These are phyloP conservation scores for Ogataea kodamae DNA, from an alignment of 805 yeast genomes.

Conservation along the genomic window DNA sequence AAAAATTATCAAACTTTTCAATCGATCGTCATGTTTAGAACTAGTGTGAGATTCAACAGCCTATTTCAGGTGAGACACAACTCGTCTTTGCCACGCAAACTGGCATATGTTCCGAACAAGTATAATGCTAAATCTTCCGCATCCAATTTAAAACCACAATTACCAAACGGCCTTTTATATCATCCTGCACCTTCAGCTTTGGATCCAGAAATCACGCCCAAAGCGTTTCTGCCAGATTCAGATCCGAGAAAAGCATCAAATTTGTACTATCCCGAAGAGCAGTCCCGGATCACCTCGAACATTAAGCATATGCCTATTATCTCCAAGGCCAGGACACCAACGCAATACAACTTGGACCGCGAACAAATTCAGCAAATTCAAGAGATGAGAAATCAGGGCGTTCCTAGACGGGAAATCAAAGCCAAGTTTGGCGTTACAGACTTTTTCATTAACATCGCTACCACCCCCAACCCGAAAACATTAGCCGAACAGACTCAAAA, in stretches of 20 bases:
- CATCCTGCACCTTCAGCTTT: constrained; percentile 37
- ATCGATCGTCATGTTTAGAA: constrained; percentile 3
- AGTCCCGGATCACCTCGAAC: constrained; percentile 14
- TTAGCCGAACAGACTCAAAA: constrained; percentile 18
- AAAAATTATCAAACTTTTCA: constrained; percentile 3
- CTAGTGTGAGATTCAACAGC: background rate
- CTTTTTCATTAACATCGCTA: constrained; percentile 31
- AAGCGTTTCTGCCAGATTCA: constrained; percentile 31
- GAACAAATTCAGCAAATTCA: constrained; percentile 30
- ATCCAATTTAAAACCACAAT: constrained; percentile 33
- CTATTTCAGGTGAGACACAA: constrained; percentile 8
- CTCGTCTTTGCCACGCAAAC: constrained; percentile 21
- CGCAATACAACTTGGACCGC: constrained; percentile 25
- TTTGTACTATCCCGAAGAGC: constrained; percentile 28
- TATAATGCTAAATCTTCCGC: constrained; percentile 36
- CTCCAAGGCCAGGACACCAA: constrained; percentile 21
- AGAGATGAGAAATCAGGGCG: constrained; percentile 29
- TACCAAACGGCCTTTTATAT: constrained; percentile 34
- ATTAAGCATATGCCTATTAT: constrained; percentile 32
- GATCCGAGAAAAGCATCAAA: constrained; percentile 30
- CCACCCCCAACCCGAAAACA: constrained; percentile 24
- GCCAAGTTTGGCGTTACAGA: constrained; percentile 30
- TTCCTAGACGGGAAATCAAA: constrained; percentile 29
- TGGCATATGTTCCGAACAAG: constrained; percentile 35
- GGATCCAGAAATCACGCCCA: constrained; percentile 34